Evolutionary conservation across 148 eudicot genomes (phyloP).

Genomic region (Mesembryanthemum crystallinum): DNA sequence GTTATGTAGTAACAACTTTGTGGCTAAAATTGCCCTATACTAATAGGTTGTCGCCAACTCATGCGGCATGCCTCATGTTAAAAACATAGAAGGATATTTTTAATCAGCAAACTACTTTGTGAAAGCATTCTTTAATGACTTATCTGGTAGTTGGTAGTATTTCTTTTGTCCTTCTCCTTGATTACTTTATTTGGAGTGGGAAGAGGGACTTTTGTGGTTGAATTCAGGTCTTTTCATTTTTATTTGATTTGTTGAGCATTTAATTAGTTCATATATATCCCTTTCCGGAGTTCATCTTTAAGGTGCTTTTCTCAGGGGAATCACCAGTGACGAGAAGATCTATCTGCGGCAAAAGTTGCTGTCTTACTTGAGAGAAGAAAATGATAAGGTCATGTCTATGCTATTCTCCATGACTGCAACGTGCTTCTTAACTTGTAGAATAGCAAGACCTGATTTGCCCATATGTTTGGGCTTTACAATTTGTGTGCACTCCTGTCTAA

Average conservation of each 20-base stretch:
- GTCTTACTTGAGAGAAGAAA: slow-evolving; percentile 92
- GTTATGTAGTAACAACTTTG: too few species aligned
- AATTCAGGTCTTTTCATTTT: slow-evolving; percentile 7
- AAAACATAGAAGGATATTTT: not conserved
- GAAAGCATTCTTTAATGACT: not conserved
- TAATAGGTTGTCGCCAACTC: not conserved
- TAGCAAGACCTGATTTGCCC: not conserved
- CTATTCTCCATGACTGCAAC: not conserved
- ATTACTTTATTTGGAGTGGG: not conserved
- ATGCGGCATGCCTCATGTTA: not conserved
- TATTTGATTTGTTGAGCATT: not conserved
- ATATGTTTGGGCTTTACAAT: not conserved
- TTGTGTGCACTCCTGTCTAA: not conserved
- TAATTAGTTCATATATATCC: not conserved
- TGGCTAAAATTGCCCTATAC: not conserved
- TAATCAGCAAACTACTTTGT: not conserved
- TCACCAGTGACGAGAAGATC: slow-evolving; percentile 74
- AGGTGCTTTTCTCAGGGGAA: slow-evolving; percentile 58
- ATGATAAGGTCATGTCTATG: slow-evolving; percentile 62
- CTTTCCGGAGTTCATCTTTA: slow-evolving; percentile 13
- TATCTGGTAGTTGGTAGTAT: not conserved
- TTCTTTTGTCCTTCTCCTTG: not conserved
- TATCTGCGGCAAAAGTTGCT: slow-evolving; percentile 75
- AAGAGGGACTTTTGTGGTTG: not conserved
- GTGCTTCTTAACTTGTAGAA: not conserved